Conservation (phyloP, 768 basidiomycete species). For the Trichaptum fuscoviolaceum region DNA sequence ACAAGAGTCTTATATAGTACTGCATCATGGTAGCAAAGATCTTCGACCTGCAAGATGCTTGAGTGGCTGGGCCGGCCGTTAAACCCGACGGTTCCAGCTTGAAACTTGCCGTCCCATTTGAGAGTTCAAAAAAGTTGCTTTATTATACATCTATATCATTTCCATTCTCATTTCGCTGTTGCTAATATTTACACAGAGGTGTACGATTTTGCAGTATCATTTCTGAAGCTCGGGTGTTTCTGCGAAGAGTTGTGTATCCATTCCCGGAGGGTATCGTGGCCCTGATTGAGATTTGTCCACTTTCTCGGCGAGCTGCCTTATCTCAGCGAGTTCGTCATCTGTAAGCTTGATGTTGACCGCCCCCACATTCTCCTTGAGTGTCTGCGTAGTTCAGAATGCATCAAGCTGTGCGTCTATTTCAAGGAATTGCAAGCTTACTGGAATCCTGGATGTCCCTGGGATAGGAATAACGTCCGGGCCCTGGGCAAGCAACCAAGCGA, state of each 20-base stretch:
- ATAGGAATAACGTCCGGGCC: slow-evolving; percentile 19
- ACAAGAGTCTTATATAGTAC: too few species aligned
- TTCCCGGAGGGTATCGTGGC: slow-evolving; percentile 28
- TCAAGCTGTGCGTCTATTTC: not conserved
- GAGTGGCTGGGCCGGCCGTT: too few species aligned
- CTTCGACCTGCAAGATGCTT: too few species aligned
- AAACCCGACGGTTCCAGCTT: too few species aligned
- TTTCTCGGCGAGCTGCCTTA: slow-evolving; percentile 16
- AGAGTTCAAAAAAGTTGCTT: too few species aligned
- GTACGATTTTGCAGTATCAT: too few species aligned
- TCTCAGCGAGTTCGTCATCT: slow-evolving; percentile 19
- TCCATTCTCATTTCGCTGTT: too few species aligned
- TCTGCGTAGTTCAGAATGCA: slow-evolving; percentile 6
- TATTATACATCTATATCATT: too few species aligned
- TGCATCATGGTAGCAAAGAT: too few species aligned
- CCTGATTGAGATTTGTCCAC: slow-evolving; percentile 20
- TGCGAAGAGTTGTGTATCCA: slow-evolving; percentile 23
- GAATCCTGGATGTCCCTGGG: slow-evolving; percentile 14
- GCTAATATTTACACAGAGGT: too few species aligned
- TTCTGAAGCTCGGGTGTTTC: slow-evolving; percentile 25
- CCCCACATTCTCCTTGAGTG: slow-evolving; percentile 19
- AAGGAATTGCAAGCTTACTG: slow-evolving; percentile 10
- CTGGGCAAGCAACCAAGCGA: slow-evolving; percentile 27
- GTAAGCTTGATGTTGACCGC: slow-evolving; percentile 16
- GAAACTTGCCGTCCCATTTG: too few species aligned